Evolutionary conservation across 805 yeast species (phyloP).

Genomic region (Lachancea sp.): DNA sequence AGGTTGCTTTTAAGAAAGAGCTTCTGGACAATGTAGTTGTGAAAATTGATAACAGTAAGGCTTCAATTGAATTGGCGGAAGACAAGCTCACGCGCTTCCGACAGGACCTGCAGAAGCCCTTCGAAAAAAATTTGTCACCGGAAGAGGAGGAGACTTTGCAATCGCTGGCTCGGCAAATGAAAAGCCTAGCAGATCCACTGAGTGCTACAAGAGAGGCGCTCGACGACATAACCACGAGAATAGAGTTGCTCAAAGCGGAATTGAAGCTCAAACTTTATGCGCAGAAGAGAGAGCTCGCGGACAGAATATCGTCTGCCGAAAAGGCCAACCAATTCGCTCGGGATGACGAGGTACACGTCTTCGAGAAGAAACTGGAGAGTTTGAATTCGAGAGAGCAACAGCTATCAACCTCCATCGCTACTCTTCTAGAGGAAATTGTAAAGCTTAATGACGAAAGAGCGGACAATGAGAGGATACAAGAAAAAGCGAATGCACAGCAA

Average conservation of each 20-base stretch:
- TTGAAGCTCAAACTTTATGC: conserved; percentile 54
- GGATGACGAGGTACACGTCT: conserved; percentile 18
- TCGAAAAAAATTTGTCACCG: conserved; percentile 44
- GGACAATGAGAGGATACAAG: conserved; percentile 36
- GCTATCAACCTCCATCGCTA: conserved; percentile 27
- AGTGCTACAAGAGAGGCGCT: conserved; percentile 28
- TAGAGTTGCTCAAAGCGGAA: conserved; percentile 43
- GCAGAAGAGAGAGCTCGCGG: conserved; percentile 30
- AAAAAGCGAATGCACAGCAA: conserved; percentile 53
- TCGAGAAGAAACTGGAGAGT: conserved; percentile 28
- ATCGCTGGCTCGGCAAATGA: conserved; percentile 32
- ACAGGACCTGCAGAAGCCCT: conserved; percentile 47
- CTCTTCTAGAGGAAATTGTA: conserved; percentile 24
- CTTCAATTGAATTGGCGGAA: conserved; percentile 31
- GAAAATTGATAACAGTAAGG: conserved; percentile 33
- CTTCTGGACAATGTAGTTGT: conserved; percentile 34
- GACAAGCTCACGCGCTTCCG: conserved; percentile 40
- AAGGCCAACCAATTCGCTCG: conserved; percentile 10
- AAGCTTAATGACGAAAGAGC: conserved; percentile 26
- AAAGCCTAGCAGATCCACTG: conserved; percentile 41
- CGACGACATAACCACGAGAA: conserved; percentile 17
- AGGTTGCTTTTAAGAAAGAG: conserved; percentile 40
- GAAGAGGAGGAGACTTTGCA: conserved; percentile 42
- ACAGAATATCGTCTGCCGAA: conserved; percentile 8
- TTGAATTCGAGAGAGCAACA: conserved; percentile 29